Percentiles rank a stretch among this genome's conserved stretches.
These are phyloP conservation scores for Saksenaea vasiformis DNA, from an alignment of 371 early-diverging fungal species.

Conservation along the genomic window DNA sequence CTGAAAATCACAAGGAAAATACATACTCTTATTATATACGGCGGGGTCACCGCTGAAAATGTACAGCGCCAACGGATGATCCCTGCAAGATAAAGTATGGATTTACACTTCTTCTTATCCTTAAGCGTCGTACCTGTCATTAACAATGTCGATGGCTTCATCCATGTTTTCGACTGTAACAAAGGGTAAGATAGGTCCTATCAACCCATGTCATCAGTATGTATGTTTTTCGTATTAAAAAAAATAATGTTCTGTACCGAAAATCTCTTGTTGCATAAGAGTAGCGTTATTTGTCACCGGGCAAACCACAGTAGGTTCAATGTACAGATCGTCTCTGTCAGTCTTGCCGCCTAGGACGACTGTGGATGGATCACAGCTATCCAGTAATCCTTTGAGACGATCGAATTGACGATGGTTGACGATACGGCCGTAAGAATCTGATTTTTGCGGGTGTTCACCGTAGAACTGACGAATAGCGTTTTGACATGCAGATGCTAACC, in stretches of 20 bases:
- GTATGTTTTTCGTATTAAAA: not conserved
- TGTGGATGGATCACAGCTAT: slow-evolving; percentile 39
- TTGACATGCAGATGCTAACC: slow-evolving; percentile 52
- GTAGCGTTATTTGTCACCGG: slow-evolving; percentile 53
- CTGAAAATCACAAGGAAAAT: not conserved
- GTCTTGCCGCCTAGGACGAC: slow-evolving; percentile 59
- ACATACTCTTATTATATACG: slow-evolving; percentile 35
- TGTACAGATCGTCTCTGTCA: slow-evolving; percentile 58
- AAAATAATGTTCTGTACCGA: slow-evolving; percentile 38
- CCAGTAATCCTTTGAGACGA: slow-evolving; percentile 65
- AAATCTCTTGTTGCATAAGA: slow-evolving; percentile 79
- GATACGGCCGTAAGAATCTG: slow-evolving; percentile 68
- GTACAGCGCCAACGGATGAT: slow-evolving; percentile 76
- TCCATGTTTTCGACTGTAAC: slow-evolving; percentile 71
- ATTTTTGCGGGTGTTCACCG: slow-evolving; percentile 49
- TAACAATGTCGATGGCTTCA: slow-evolving; percentile 66
- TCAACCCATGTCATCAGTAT: not conserved
- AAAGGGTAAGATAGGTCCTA: slow-evolving; percentile 74
- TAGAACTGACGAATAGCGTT: slow-evolving; percentile 52
- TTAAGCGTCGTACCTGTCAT: slow-evolving; percentile 32
- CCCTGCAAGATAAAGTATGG: slow-evolving; percentile 18
- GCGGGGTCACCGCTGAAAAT: slow-evolving; percentile 49
- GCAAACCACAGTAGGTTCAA: slow-evolving; percentile 69
- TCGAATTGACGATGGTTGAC: slow-evolving; percentile 69
- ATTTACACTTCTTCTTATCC: not conserved